phyloP scores from a whole-genome alignment of 768 basidiomycete species.

The Suillus subaureus region DNA sequence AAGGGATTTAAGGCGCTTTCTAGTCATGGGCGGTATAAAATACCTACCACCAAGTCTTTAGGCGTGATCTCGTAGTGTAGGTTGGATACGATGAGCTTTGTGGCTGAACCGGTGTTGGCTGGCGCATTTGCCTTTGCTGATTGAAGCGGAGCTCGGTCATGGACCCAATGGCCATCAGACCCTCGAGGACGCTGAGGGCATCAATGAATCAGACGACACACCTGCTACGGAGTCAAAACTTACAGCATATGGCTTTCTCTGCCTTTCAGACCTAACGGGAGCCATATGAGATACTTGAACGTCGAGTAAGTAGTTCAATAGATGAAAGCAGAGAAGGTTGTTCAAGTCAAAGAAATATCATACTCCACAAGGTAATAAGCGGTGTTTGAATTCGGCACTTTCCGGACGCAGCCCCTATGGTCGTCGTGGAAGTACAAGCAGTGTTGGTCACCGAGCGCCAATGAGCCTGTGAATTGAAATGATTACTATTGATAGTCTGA shows the following conservation, averaged over 20 bases:
- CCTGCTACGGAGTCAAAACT: constrained; percentile 10
- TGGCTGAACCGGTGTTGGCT: constrained; percentile 34
- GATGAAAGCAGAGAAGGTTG: neutral
- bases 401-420: constrained; percentile 1
- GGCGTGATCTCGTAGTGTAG: constrained; percentile 91
- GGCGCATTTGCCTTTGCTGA: constrained; percentile 29
- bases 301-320: neutral
- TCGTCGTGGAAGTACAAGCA: neutral
- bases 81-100: constrained; percentile 79
- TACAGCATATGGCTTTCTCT: constrained; percentile 48
- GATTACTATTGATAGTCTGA: neutral
- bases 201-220: constrained; percentile 6
- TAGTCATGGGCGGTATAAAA: constrained; percentile 14
- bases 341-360: neutral
- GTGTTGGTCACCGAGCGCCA: neutral
- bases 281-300: constrained; percentile 21
- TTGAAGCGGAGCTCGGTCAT: constrained; percentile 67
- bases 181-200: constrained; percentile 58
- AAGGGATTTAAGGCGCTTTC: constrained; percentile 11
- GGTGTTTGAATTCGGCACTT: constrained; percentile 8
- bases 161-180: constrained; percentile 70
- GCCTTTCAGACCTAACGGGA: constrained; percentile 31
- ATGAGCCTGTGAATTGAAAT: neutral
- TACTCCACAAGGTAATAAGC: constrained; percentile 2
- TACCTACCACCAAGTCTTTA: constrained; percentile 83